These are phyloP conservation scores for Actinidia arguta DNA, from an alignment of 179 eudicot species.

Conservation along the genomic window DNA sequence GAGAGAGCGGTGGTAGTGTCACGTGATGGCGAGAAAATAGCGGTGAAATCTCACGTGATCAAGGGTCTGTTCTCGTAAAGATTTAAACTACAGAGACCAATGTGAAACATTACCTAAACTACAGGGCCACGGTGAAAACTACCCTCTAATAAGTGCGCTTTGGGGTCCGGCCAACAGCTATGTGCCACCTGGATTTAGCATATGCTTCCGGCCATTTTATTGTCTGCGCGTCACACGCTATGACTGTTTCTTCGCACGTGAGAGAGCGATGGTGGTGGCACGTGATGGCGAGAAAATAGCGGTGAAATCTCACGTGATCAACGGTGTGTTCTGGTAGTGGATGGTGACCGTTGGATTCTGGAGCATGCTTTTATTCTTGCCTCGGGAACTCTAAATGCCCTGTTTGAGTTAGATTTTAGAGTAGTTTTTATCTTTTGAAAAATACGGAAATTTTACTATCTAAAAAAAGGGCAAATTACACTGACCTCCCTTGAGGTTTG, in stretches of 20 bases:
- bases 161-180: neutral
- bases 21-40: too few relatives aligned
- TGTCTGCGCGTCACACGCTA: neutral
- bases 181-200: neutral
- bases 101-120: too few relatives aligned
- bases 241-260: neutral
- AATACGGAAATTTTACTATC: too few relatives aligned
- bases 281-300: slow-evolving; percentile 19
- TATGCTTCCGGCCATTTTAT: neutral
- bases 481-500: too few relatives aligned
- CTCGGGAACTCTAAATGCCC: neutral
- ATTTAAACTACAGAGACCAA: too few relatives aligned
- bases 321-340: slow-evolving; percentile 19
- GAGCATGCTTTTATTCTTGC: slow-evolving; percentile 6
- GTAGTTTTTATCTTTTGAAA: neutral
- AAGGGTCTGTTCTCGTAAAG: too few relatives aligned
- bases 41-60: too few relatives aligned
- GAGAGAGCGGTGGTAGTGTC: neutral
- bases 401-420: too few relatives aligned
- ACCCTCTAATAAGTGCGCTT: too few relatives aligned
- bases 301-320: slow-evolving; percentile 20
- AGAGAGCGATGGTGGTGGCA: neutral
- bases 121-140: too few relatives aligned
- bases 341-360: slow-evolving; percentile 25
- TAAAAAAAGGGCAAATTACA: too few relatives aligned